Base-by-base conservation (phyloP, 257 asterid species). In the Henckelia pumila region DNA sequence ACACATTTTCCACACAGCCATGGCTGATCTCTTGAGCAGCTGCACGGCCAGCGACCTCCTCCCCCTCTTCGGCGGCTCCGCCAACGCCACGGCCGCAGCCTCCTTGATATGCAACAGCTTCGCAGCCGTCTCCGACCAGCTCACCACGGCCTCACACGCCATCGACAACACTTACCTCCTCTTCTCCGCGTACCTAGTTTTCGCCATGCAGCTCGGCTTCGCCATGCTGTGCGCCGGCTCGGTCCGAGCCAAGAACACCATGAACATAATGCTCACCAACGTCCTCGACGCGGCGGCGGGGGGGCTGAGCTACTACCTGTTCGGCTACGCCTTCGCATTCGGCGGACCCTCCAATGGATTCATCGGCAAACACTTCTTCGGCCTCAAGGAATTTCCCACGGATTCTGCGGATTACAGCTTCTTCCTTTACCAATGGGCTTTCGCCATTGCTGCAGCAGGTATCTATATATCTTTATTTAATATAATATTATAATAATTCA, bases 161-260 rank as follows among this genome's bases (percentile, higher is more conserved):
- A 79, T 86, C 52, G 81, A 86, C 85, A 83, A 70, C 73, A 86
- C 93, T 0, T 86, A 83, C 76, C 76, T 86, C 9, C 80, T 86
- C 13, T 86, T 86, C 80, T 86, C 93, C 26, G 88, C 93, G 0
- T 86, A 86, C 76, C 59, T 86, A 14, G 93, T 86, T 0, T 86
- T 86, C 68, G 86, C 93, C 69, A 86, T 86, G 93, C 93, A 86
- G 72, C 75, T 86, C 3, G 93, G 93, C 2, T 86, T 86, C 63
- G 93, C 93, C 10, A 86, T 86, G 93, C 83, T 86, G 13, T 86
- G 93, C 65, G 93, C 93, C 14, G 93, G 93, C 63, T 86, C 93
- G 0, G 92, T 86, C 11, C 86, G 92, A 1, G 87, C 92, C 63
- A 86, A 86, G 69, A 86, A 86, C 79, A 82, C 92, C 64, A 86